These are phyloP conservation scores for Naegleria lovaniensis DNA, from an alignment of 208 protist species.

Conservation along the genomic window DNA sequence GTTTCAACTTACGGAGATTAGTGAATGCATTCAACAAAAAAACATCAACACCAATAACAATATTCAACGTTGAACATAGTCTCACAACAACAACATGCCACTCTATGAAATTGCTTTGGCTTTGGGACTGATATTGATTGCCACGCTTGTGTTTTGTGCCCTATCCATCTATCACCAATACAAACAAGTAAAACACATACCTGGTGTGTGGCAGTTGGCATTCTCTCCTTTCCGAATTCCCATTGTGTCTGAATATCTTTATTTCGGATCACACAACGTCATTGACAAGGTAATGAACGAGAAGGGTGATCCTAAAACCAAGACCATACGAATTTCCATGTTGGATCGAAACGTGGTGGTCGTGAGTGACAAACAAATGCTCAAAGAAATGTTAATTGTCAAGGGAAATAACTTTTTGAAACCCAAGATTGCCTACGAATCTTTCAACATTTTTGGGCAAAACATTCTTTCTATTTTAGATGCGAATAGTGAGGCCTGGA, in stretches of 20 bases:
- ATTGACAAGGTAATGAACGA: too few species aligned
- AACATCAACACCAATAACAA: too few species aligned
- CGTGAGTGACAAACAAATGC: neutral
- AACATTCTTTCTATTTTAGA: neutral
- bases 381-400: neutral
- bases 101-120: too few species aligned
- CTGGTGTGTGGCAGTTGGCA: neutral
- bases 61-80: too few species aligned
- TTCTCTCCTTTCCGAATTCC: neutral
- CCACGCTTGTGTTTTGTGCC: neutral
- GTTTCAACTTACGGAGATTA: too few species aligned
- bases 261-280: too few species aligned
- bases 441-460: neutral
- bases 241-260: too few species aligned
- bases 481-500: neutral
- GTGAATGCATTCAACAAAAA: too few species aligned
- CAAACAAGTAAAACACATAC: neutral
- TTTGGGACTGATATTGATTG: neutral
- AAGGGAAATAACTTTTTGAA: neutral
- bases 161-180: neutral
- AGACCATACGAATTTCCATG: neutral
- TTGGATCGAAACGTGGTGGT: neutral
- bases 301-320: neutral
- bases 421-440: neutral
- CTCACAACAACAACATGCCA: too few species aligned